Evolutionary conservation across 805 yeast genomes (phyloP).

Genomic region (Yarrowia hollandica): DNA sequence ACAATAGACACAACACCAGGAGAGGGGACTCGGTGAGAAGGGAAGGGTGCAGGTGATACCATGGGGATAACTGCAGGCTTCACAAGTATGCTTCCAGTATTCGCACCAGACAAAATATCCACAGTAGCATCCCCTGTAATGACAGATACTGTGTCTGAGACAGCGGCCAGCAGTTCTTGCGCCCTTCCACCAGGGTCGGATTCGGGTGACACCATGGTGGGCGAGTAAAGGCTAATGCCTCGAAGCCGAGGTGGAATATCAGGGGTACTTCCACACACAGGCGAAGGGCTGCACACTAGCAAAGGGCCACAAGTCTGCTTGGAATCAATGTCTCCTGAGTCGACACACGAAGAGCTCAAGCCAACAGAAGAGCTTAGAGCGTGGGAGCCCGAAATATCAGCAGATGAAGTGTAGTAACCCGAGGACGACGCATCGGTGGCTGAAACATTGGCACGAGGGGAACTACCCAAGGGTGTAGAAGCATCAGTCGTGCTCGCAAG

Average conservation of each 20-base stretch:
- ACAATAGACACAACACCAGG: not conserved
- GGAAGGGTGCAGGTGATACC: slow-evolving; percentile 6
- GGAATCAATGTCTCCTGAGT: not conserved
- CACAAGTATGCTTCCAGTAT: not conserved
- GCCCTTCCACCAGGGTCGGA: not conserved
- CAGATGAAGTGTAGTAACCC: not conserved
- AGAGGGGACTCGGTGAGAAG: not conserved
- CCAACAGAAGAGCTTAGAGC: not conserved
- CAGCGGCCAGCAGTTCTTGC: not conserved
- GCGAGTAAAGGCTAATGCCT: not conserved
- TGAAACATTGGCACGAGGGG: not conserved
- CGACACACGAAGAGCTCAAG: not conserved
- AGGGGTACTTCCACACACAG: not conserved
- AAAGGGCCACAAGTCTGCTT: not conserved
- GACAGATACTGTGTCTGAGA: not conserved
- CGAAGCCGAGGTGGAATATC: not conserved
- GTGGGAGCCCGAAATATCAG: not conserved
- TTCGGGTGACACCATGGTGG: slow-evolving; percentile 2
- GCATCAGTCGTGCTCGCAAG: not conserved
- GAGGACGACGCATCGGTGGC: not conserved
- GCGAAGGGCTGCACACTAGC: not conserved
- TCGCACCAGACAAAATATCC: not conserved
- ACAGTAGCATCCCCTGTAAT: not conserved
- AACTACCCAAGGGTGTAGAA: not conserved
- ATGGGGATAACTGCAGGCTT: not conserved